Conservation (phyloP, 2,329 filamentous ascomycete species). For the Trichoderma harzianum region DNA sequence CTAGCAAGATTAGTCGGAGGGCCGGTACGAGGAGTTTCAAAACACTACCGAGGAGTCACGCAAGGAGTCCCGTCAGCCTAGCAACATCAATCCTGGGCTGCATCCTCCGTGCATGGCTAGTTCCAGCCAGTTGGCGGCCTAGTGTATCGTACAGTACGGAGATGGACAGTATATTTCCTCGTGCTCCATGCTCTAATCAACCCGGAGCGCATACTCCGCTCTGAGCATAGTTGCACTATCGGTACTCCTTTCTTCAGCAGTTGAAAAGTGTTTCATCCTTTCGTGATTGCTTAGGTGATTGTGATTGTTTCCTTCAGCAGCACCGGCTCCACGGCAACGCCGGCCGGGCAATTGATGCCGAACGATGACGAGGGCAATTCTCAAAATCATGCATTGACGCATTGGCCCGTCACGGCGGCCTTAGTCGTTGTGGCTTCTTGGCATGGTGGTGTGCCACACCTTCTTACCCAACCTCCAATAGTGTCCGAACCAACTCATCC, state of each 20-base stretch:
- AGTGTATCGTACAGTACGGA: background rate
- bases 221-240: background rate
- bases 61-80: constrained; percentile 8
- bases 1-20: background rate
- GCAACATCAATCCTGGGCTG: background rate
- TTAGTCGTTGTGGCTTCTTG: background rate
- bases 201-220: background rate
- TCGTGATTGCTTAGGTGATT: background rate
- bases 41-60: background rate
- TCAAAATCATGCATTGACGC: background rate
- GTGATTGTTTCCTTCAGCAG: constrained; percentile 1
- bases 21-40: background rate
- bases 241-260: background rate
- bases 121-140: background rate
- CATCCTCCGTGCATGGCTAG: background rate
- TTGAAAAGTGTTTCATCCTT: constrained; percentile 1
- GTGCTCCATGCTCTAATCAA: background rate
- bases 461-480: constrained; percentile 5
- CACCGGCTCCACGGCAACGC: constrained; percentile 6
- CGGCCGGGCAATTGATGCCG: constrained; percentile 8
- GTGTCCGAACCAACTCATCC: background rate
- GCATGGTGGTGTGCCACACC: constrained; percentile 10
- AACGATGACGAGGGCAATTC: constrained; percentile 5
- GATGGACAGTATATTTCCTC: background rate
- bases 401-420: background rate